Evolutionary conservation across 225 moss, liverwort and hornwort genomes (phyloP).

Genomic region (Rhytidiadelphus loreus): DNA sequence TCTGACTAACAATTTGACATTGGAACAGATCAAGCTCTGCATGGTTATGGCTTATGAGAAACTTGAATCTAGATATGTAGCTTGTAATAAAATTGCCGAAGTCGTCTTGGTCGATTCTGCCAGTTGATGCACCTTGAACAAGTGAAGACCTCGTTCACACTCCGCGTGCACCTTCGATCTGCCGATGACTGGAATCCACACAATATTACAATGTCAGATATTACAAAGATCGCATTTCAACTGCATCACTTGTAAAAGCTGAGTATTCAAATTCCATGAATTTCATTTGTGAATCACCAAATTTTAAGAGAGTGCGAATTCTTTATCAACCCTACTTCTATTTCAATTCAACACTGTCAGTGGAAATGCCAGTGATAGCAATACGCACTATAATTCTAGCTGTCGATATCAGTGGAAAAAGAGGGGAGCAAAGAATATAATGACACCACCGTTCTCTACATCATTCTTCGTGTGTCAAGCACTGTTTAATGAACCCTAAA

Average conservation of each 20-base stretch:
- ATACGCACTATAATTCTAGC: neutral
- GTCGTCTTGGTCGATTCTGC: neutral
- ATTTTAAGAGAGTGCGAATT: no score
- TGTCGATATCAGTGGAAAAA: neutral
- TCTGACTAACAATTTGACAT: neutral
- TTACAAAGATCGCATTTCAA: neutral
- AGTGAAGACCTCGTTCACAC: neutral
- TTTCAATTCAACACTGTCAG: neutral
- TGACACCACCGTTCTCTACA: neutral
- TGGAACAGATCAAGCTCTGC: no score
- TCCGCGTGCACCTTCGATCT: neutral
- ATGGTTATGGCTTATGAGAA: no score
- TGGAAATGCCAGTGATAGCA: neutral
- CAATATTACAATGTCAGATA: neutral
- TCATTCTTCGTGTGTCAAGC: neutral
- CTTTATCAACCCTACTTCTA: neutral
- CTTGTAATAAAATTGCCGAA: no score
- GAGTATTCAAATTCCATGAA: neutral
- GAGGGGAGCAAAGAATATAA: no score
- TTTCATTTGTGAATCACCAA: no score
- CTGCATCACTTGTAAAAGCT: neutral
- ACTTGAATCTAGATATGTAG: no score
- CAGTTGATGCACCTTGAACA: neutral
- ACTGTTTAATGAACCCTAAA: neutral
- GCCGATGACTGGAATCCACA: neutral